phyloP scores from a whole-genome alignment of 345 rosid genomes.

The Gossypium rotundifolium region DNA sequence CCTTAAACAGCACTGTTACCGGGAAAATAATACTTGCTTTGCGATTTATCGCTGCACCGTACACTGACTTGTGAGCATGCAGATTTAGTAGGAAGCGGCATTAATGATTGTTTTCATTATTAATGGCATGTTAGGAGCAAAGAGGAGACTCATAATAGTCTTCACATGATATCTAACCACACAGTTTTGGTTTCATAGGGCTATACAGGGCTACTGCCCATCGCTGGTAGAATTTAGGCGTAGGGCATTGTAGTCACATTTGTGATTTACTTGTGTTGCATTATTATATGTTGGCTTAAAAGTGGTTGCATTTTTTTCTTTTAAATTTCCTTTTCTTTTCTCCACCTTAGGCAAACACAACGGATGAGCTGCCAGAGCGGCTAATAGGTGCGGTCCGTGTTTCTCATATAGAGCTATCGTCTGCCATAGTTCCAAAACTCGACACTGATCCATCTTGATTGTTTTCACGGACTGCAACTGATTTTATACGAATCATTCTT shows the following conservation, averaged over 20 bases:
- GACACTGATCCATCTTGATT: slow-evolving; percentile 34
- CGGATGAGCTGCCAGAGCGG: slow-evolving; percentile 83
- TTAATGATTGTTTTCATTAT: not conserved
- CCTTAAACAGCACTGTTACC: not conserved
- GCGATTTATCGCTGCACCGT: not conserved
- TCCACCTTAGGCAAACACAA: slow-evolving; percentile 58
- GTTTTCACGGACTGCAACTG: slow-evolving; percentile 6
- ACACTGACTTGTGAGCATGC: not conserved
- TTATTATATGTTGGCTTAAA: not conserved
- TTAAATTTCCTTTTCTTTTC: not conserved
- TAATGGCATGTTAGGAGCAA: not conserved
- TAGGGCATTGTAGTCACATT: not conserved
- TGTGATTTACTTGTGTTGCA: not conserved
- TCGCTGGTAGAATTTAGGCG: not conserved
- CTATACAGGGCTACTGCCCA: not conserved
- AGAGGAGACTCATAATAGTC: too few species aligned
- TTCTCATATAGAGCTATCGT: slow-evolving; percentile 82
- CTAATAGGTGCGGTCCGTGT: slow-evolving; percentile 89
- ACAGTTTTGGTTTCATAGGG: not conserved
- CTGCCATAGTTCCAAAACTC: slow-evolving; percentile 78
- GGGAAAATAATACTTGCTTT: not conserved
- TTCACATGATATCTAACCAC: not conserved
- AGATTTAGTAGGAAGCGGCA: not conserved
- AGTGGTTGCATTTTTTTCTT: not conserved
- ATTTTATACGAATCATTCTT: slow-evolving; percentile 18